Evolutionary conservation across 768 basidiomycete species (phyloP), one percentile per base, ranked within the genome.

Genomic region (Mycena indigotica): DNA sequence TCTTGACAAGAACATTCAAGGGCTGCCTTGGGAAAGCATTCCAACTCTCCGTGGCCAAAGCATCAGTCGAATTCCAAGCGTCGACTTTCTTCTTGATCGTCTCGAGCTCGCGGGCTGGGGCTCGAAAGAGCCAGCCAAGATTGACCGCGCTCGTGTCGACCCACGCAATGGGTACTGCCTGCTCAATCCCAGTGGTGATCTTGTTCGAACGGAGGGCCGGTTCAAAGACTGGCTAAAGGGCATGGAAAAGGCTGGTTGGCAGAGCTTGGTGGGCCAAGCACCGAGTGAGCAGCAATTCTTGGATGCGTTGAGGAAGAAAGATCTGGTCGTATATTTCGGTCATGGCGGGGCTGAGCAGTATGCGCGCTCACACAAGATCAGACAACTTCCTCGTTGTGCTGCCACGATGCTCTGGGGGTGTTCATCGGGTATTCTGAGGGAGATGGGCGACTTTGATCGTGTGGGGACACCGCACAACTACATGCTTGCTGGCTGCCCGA

Each of bases 361-460:
- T 66, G 80, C 92, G 5, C 88, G 92, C 2, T 92, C 94, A 2
- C 88, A 91, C 69, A 90, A 88, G 66, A 84, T 99, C 52, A 81
- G 92, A 6, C 83, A 88, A 57, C 78, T 98, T 29, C 81, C 83
- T 1, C 79, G 81, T n/a, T 98, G 97, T 69, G 95, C 97, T 5
- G 88, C 89, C 15, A 90, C 91, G 1, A 95, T 98, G 93, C 82
- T 99, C 3, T 99, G 96, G 97, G 97, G 97, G 1, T 99, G 97
- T 77, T 99, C 97, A 0, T 98, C 95, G 0, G 97, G 96, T 10
- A 74, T 83, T 1, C 71, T 99, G 60, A 81, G 83, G 54, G 92
- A 96, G 48, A 92, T 93, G 85, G 97, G 97, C 3, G 93, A 97
- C 63, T 95, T 95, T 66, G 97, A 98, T 67, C 80, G 92, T 10